These are phyloP conservation scores for Umbelopsis ramanniana DNA, from an alignment of 192 early-diverging fungal genomes.

Conservation along the genomic window DNA sequence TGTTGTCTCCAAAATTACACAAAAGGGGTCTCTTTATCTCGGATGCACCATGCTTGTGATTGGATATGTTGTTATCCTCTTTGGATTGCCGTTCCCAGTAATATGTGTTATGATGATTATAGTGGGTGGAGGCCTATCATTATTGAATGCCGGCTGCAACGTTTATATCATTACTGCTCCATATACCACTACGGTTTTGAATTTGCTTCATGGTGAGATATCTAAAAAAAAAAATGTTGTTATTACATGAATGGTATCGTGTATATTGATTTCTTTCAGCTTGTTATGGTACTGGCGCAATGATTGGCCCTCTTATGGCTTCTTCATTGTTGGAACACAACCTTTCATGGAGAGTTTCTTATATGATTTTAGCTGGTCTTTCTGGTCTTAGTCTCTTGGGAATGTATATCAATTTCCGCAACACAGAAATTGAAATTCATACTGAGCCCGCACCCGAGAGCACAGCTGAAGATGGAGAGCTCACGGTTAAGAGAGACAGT, in stretches of 20 bases:
- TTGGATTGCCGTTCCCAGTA: slow-evolving; percentile 26
- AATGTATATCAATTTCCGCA: slow-evolving; percentile 23
- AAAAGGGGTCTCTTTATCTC: slow-evolving; percentile 21
- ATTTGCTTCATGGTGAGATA: slow-evolving; percentile 37
- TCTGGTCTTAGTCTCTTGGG: slow-evolving; percentile 26
- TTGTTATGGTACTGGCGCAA: slow-evolving; percentile 40
- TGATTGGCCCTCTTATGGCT: slow-evolving; percentile 37
- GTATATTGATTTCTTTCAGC: slow-evolving; percentile 20
- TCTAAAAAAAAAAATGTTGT: background rate
- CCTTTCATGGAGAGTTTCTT: slow-evolving; percentile 30
- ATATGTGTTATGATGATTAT: slow-evolving; percentile 25
- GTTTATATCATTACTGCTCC: slow-evolving; percentile 31
- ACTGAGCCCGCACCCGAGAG: background rate
- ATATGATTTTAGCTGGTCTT: slow-evolving; percentile 27
- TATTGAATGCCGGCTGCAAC: slow-evolving; percentile 37
- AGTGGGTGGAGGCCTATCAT: slow-evolving; percentile 28
- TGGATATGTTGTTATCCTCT: slow-evolving; percentile 27
- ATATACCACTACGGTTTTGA: slow-evolving; percentile 28
- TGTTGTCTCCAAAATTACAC: slow-evolving; percentile 28
- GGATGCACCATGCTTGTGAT: slow-evolving; percentile 5
- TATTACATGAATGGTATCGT: background rate
- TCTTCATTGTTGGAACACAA: slow-evolving; percentile 24
- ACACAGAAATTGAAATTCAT: slow-evolving; percentile 10
- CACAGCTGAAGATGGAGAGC: background rate
- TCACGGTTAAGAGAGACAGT: background rate